These are phyloP conservation scores for Sporisorium iseilematis-ciliati DNA, from an alignment of 1,284 basidiomycete species.

Conservation along the genomic window DNA sequence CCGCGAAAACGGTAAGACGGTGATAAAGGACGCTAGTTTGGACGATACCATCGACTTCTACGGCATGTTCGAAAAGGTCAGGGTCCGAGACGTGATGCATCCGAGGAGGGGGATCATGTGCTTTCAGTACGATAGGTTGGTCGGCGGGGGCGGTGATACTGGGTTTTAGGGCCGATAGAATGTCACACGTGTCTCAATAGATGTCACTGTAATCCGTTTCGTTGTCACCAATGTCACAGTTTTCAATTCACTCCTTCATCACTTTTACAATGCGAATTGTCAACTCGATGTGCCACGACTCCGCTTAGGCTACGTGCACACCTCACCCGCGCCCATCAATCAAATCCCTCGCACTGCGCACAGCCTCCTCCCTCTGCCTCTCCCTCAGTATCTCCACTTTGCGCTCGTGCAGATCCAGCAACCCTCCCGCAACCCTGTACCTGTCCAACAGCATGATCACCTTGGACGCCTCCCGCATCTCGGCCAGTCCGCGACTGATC, in stretches of 20 bases:
- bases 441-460: constrained; percentile 24
- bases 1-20: background rate
- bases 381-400: constrained; percentile 39
- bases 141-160: constrained; percentile 6
- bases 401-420: constrained; percentile 36
- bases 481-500: constrained; percentile 27
- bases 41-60: constrained; percentile 39
- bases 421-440: constrained; percentile 16
- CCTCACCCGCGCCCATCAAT: constrained; percentile 29
- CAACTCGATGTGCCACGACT: too few species aligned
- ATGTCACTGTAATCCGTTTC: too few species aligned
- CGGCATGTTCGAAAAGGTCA: constrained; percentile 37
- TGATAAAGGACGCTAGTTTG: background rate
- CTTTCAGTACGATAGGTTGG: constrained; percentile 29
- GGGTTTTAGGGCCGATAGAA: background rate
- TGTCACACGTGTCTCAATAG: background rate
- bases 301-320: too few species aligned
- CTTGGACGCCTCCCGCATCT: constrained; percentile 10
- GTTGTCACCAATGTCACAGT: background rate
- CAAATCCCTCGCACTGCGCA: constrained; percentile 33
- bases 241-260: background rate
- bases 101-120: constrained; percentile 44
- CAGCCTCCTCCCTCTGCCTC: constrained; percentile 28
- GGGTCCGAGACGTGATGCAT: constrained; percentile 43
- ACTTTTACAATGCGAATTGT: too few species aligned